phyloP scores from a whole-genome alignment of 495 filamentous ascomycete species.

The Aspergillus heteromorphus region DNA sequence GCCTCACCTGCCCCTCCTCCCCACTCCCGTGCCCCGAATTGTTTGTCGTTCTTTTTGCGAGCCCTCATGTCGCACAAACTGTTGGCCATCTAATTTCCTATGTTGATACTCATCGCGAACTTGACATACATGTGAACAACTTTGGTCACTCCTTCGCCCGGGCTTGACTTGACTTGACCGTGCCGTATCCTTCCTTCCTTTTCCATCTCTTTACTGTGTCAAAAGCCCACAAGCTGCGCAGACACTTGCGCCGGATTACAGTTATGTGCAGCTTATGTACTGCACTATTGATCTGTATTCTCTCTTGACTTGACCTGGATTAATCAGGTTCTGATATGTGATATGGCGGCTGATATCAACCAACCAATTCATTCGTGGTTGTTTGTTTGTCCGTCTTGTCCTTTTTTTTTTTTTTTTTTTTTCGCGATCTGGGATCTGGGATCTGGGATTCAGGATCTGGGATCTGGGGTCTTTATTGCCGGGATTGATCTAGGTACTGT shows the following conservation, averaged over 20 bases:
- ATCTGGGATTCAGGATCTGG: too few species aligned
- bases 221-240: slow-evolving; percentile 7
- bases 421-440: slow-evolving; percentile 2
- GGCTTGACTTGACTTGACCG: slow-evolving; percentile 14
- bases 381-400: slow-evolving; percentile 5
- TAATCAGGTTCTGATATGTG: slow-evolving; percentile 14
- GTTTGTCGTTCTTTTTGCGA: slow-evolving; percentile 8
- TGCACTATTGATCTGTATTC: slow-evolving; percentile 10
- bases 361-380: slow-evolving; percentile 8
- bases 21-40: not conserved
- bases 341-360: slow-evolving; percentile 13
- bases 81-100: slow-evolving; percentile 14
- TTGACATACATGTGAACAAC: slow-evolving; percentile 7
- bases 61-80: slow-evolving; percentile 10
- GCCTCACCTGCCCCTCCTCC: not conserved
- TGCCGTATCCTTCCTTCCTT: slow-evolving; percentile 15
- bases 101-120: slow-evolving; percentile 15
- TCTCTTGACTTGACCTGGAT: slow-evolving; percentile 2
- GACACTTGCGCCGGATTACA: not conserved
- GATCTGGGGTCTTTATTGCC: too few species aligned
- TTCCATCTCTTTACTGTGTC: slow-evolving; percentile 13
- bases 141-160: slow-evolving; percentile 16
- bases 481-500: slow-evolving; percentile 10
- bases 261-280: not conserved
- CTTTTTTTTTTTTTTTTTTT: slow-evolving; percentile 3